phyloP scores from a whole-genome alignment of 345 rosid species.

The Bretschneidera sinensis region DNA sequence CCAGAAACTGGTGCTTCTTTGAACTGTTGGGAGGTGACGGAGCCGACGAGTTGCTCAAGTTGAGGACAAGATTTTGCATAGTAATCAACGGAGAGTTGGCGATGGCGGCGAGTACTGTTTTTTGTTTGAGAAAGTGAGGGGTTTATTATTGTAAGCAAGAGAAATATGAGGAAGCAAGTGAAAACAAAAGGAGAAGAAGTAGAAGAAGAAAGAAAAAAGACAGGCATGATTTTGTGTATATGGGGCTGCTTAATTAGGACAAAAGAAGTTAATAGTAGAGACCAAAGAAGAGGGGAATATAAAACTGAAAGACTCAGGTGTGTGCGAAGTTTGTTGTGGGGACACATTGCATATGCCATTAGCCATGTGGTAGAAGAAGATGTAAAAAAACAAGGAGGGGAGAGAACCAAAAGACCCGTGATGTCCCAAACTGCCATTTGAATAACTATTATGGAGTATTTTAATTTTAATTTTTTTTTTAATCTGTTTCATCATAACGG shows the following conservation, averaged over 20 bases:
- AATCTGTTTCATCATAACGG: no score
- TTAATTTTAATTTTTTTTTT: no score
- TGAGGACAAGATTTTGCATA: conserved; percentile 75
- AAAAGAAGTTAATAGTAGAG: conserved; percentile 15
- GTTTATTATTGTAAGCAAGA: conserved; percentile 18
- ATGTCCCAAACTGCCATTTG: no score
- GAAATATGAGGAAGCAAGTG: conserved; percentile 24
- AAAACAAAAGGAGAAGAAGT: conserved; percentile 22
- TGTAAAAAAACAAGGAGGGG: no score
- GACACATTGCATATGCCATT: no score
- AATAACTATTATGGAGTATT: no score
- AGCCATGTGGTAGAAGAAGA: no score
- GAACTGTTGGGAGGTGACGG: conserved; percentile 67
- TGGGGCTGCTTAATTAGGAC: conserved; percentile 28
- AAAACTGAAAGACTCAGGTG: no score
- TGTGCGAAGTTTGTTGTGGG: no score
- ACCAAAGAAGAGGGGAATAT: conserved; percentile 11
- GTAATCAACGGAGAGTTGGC: conserved; percentile 45
- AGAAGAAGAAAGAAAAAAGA: conserved; percentile 24
- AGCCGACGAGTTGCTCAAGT: conserved; percentile 61
- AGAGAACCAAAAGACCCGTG: no score
- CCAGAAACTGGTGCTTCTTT: conserved; percentile 68
- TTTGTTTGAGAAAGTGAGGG: conserved; percentile 17
- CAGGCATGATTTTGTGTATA: conserved; percentile 30
- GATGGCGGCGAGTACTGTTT: conserved; percentile 22